phyloP scores from a whole-genome alignment of 2,329 filamentous ascomycete genomes.

The Pseudocercospora ulei region DNA sequence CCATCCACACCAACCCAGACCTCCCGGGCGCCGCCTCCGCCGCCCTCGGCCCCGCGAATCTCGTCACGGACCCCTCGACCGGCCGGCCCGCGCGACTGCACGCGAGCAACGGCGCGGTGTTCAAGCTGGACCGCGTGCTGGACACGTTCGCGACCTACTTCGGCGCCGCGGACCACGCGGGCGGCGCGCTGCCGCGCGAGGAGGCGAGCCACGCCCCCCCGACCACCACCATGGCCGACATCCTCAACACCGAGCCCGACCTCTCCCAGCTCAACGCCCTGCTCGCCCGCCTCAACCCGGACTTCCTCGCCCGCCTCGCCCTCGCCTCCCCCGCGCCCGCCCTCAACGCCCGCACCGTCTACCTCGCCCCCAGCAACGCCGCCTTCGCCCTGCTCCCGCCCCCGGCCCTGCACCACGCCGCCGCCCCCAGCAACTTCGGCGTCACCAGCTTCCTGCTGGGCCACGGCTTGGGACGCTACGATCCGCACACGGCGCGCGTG shows the following conservation, averaged over 20 bases:
- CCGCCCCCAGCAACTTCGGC: slow-evolving; percentile 12
- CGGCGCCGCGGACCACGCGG: slow-evolving; percentile 9
- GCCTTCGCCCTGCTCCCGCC: slow-evolving; percentile 15
- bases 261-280: slow-evolving; percentile 10
- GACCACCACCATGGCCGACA: slow-evolving; percentile 10
- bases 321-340: background rate
- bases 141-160: slow-evolving; percentile 17
- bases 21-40: slow-evolving; percentile 2
- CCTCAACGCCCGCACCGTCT: slow-evolving; percentile 6
- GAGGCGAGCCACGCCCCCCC: background rate
- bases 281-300: slow-evolving; percentile 5
- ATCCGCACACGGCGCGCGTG: background rate
- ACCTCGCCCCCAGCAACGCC: slow-evolving; percentile 16
- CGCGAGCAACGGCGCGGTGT: slow-evolving; percentile 18
- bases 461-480: slow-evolving; percentile 12
- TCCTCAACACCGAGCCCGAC: slow-evolving; percentile 7
- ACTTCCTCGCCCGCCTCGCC: slow-evolving; percentile 12
- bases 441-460: slow-evolving; percentile 11
- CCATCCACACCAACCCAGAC: slow-evolving; percentile 15
- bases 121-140: slow-evolving; percentile 14
- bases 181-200: background rate
- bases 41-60: slow-evolving; percentile 4
- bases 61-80: slow-evolving; percentile 9
- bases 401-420: slow-evolving; percentile 3
- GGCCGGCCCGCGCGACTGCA: slow-evolving; percentile 3